phyloP scores from a whole-genome alignment of 169 alveolate species.

The Plasmodium vivax region DNA sequence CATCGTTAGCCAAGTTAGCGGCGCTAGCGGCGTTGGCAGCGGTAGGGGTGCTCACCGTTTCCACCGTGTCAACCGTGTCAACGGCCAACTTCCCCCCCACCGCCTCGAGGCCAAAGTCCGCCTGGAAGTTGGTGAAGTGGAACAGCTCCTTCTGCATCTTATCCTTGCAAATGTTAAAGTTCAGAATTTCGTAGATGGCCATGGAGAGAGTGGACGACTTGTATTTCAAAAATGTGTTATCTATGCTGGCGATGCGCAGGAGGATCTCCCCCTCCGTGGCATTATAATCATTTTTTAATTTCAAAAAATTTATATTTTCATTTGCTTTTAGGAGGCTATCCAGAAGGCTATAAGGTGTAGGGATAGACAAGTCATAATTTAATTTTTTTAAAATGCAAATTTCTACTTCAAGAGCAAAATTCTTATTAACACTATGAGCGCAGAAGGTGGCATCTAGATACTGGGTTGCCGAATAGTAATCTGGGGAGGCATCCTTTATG shows the following conservation, averaged over 20 bases:
- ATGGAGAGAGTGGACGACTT: slow-evolving; percentile 65
- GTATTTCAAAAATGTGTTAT: slow-evolving; percentile 53
- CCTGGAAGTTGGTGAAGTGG: background rate
- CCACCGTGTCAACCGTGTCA: no score
- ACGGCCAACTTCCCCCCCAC: no score
- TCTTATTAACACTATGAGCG: slow-evolving; percentile 45
- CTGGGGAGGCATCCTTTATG: slow-evolving; percentile 68
- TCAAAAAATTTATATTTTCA: slow-evolving; percentile 58
- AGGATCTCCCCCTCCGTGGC: slow-evolving; percentile 66
- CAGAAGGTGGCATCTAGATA: slow-evolving; percentile 34
- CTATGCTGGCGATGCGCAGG: slow-evolving; percentile 62
- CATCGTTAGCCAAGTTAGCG: background rate
- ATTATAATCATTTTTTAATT: slow-evolving; percentile 42
- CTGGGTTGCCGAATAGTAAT: slow-evolving; percentile 61
- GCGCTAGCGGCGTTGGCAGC: background rate
- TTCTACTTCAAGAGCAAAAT: slow-evolving; percentile 62
- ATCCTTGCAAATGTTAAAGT: slow-evolving; percentile 64
- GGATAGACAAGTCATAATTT: slow-evolving; percentile 63
- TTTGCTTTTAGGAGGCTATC: slow-evolving; percentile 65
- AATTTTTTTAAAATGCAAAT: slow-evolving; percentile 63
- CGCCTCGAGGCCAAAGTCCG: background rate
- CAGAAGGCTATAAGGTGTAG: slow-evolving; percentile 63
- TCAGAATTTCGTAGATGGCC: slow-evolving; percentile 72
- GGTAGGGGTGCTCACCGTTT: no score
- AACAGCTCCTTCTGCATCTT: slow-evolving; percentile 61